A percentile compares a stretch with the other conserved stretches of the same genome.
Evolutionary conservation across 2,329 filamentous ascomycete genomes (phyloP).

Genomic region (Epichloe baconii): DNA sequence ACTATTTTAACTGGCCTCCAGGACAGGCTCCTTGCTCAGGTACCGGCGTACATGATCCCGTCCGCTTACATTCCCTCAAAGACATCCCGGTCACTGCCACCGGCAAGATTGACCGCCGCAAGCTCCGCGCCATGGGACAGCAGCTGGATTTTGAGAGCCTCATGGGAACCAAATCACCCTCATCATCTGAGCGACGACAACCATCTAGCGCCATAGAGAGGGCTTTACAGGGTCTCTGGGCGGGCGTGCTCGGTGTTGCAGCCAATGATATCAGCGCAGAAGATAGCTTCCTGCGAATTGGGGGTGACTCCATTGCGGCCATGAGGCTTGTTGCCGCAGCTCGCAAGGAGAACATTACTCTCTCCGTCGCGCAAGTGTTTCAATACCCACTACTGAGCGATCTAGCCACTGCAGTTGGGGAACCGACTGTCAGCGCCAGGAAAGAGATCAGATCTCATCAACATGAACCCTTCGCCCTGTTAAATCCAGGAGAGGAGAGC

Average conservation of each 20-base stretch:
- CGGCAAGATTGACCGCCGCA: constrained; percentile 4
- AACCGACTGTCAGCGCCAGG: background rate
- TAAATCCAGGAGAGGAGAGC: background rate
- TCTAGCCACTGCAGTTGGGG: background rate
- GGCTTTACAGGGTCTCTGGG: constrained; percentile 3
- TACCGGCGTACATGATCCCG: constrained; percentile 5
- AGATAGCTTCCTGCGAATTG: constrained; percentile 33
- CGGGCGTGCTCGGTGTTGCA: constrained; percentile 4
- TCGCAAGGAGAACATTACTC: constrained; percentile 19
- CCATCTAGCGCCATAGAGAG: background rate
- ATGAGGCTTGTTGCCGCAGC: constrained; percentile 27
- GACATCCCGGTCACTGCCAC: constrained; percentile 1
- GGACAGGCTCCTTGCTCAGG: background rate
- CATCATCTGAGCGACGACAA: background rate
- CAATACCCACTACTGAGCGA: constrained; percentile 6
- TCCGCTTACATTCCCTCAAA: constrained; percentile 1
- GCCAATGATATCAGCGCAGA: constrained; percentile 19
- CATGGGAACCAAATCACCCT: background rate
- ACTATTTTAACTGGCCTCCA: background rate
- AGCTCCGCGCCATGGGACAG: constrained; percentile 2
- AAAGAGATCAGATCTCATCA: background rate
- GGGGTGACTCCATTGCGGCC: constrained; percentile 34
- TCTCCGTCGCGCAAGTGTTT: constrained; percentile 32
- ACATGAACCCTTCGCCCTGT: constrained; percentile 2
- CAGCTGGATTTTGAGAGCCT: background rate